These are phyloP conservation scores for Sporothrix globosa DNA, from an alignment of 2,329 filamentous ascomycete species.

Conservation along the genomic window DNA sequence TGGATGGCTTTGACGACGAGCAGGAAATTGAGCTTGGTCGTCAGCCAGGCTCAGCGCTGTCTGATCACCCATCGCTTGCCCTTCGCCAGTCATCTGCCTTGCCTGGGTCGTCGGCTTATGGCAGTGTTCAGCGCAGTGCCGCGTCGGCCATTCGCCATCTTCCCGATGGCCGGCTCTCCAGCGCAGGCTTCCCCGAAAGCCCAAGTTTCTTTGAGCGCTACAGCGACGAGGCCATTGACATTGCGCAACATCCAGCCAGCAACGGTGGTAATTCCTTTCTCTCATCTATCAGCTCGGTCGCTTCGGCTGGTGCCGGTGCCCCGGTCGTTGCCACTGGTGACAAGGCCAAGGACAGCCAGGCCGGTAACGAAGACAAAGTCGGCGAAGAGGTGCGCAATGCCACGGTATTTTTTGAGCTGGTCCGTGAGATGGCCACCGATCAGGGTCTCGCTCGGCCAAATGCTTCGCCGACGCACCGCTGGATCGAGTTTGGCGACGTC, in stretches of 20 bases:
- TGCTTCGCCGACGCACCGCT: slow-evolving; percentile 6
- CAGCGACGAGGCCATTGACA: slow-evolving; percentile 34
- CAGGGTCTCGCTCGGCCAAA: slow-evolving; percentile 18
- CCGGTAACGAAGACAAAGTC: not conserved
- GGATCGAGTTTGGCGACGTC: slow-evolving; percentile 35
- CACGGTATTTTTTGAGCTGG: slow-evolving; percentile 15
- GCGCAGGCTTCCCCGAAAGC: slow-evolving; percentile 31
- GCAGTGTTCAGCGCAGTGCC: slow-evolving; percentile 39
- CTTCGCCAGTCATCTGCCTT: slow-evolving; percentile 54
- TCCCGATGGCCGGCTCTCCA: slow-evolving; percentile 44
- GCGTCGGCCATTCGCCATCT: slow-evolving; percentile 43
- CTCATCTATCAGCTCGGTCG: slow-evolving; percentile 13
- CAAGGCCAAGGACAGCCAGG: not conserved
- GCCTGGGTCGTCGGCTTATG: slow-evolving; percentile 50
- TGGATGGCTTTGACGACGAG: slow-evolving; percentile 38
- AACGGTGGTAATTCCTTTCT: not conserved
- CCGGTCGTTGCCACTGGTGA: not conserved
- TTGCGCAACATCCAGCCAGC: slow-evolving; percentile 3
- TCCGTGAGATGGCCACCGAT: slow-evolving; percentile 24
- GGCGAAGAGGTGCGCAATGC: slow-evolving; percentile 32
- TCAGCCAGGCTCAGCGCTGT: slow-evolving; percentile 66
- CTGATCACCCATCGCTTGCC: slow-evolving; percentile 60
- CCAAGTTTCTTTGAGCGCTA: slow-evolving; percentile 37
- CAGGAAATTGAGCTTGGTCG: slow-evolving; percentile 64
- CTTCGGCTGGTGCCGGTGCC: not conserved